These are phyloP conservation scores for Pythium utonaiense DNA, from an alignment of 352 stramenopile species.

Conservation along the genomic window DNA sequence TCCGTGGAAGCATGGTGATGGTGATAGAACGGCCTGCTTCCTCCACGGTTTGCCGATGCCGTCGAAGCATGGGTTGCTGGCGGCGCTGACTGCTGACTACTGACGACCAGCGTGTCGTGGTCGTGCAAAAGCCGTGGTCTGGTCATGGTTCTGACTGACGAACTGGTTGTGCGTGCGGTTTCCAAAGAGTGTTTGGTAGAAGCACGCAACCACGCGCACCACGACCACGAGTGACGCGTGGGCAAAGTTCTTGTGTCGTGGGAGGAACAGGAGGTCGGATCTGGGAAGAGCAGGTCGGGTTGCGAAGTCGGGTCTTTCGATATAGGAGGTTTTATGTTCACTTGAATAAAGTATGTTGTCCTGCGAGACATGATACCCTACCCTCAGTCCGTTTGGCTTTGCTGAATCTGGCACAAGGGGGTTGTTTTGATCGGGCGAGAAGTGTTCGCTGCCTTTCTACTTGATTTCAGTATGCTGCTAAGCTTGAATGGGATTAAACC, in stretches of 20 bases:
- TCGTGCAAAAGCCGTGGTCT: too few species aligned
- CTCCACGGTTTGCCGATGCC: too few species aligned
- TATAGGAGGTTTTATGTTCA: constrained; percentile 23
- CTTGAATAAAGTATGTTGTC: constrained; percentile 18
- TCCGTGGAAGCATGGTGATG: too few species aligned
- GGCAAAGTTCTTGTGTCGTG: constrained; percentile 6
- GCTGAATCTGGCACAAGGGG: constrained; percentile 15
- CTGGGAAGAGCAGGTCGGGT: constrained; percentile 13
- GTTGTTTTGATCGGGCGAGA: constrained; percentile 12
- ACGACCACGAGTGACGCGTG: not conserved
- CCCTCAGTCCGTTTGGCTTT: constrained; percentile 11
- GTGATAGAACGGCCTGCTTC: too few species aligned
- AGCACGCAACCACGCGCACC: not conserved
- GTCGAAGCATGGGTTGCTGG: too few species aligned
- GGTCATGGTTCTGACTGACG: too few species aligned
- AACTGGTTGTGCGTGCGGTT: too few species aligned
- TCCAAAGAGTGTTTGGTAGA: too few species aligned
- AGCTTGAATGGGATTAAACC: constrained; percentile 13
- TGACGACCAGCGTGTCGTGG: too few species aligned
- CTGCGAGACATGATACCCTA: constrained; percentile 20
- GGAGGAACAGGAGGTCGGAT: constrained; percentile 16
- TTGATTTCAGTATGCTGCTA: constrained; percentile 14
- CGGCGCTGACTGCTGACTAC: not conserved
- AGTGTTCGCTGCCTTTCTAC: constrained; percentile 4
- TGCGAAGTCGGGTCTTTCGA: constrained; percentile 10